Conservation (phyloP, 306 rosid species). For the Benincasa hispida region DNA sequence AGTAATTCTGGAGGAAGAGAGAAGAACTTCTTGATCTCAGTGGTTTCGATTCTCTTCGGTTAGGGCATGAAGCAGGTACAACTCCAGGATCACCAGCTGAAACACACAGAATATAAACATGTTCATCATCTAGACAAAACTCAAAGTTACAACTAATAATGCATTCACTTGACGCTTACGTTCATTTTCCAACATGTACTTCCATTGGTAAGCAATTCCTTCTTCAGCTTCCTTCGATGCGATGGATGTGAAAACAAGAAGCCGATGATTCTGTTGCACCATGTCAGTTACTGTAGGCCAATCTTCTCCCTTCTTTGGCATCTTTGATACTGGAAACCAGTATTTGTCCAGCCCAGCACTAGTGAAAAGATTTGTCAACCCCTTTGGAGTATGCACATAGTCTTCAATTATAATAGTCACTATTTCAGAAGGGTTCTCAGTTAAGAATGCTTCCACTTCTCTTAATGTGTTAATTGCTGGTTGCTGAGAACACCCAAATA, state of each 20-base stretch:
- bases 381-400: constrained; percentile 76
- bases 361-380: constrained; percentile 51
- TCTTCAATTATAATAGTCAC: constrained; percentile 85
- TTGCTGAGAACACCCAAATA: constrained; percentile 51
- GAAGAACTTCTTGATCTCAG: constrained; percentile 54
- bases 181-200: constrained; percentile 88
- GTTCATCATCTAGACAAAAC: background rate
- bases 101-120: constrained; percentile 13
- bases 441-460: constrained; percentile 84
- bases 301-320: constrained; percentile 71
- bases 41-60: constrained; percentile 78
- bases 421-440: constrained; percentile 64
- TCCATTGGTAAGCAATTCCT: constrained; percentile 96
- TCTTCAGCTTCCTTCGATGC: constrained; percentile 83
- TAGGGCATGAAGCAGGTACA: constrained; percentile 59
- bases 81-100: constrained; percentile 99
- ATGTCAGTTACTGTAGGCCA: constrained; percentile 86
- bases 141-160: background rate
- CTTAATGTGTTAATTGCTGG: constrained; percentile 78
- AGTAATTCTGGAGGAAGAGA: constrained; percentile 78
- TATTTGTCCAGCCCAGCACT: constrained; percentile 68
- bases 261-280: constrained; percentile 70
- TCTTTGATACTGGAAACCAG: constrained; percentile 77
- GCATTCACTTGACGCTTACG: constrained; percentile 30
- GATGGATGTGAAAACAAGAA: constrained; percentile 82